Evolutionary conservation across 345 rosid species (phyloP), one percentile per base, ranked within the genome.

Genomic region (Durio zibethinus): DNA sequence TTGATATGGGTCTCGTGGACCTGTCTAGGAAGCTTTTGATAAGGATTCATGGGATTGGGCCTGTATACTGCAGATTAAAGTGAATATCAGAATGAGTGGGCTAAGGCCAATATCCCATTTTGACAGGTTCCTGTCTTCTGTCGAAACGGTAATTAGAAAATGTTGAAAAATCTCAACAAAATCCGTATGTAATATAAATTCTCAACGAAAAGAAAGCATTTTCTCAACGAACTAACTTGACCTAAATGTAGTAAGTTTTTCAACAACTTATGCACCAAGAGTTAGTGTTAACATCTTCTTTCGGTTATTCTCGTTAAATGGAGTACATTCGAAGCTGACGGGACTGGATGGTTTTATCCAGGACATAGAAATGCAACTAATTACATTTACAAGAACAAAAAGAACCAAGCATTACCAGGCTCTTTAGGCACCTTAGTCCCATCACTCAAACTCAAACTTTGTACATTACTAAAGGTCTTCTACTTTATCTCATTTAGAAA

Each of bases 401-500:
- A n/a, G n/a, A 48, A 48, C 48, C 1, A 9, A 65, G 57, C 45
- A 53, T 63, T 35, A 40, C 27, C 42, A 27, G 15, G 27, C 68
- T 52, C 74, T 52, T 47, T 53, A 38, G 57, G 62, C 42, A 59
- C 45, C 60, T 77, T n/a, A 45, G 59, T 31, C n/a, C 60, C 23
- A 74, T 60, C 76, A 56, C 35, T 73, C 76, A 25, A 33, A n/a
- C 71, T 45, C 77, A 66, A 57, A 54, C 64, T 75, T 63, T 77
- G 25, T 70, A 78, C 77, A 54, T 54, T 18, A 65, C 20, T 35
- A 20, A 36, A 40, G 8, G 52, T 0, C 0, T 66, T 23, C 11
- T 23, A 23, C 25, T 15, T 23, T 5, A 64, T 40, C 25, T 45
- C n/a, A 68, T 47, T 64, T 36, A 66, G 59, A 48, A 14, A 2